These are phyloP conservation scores for Allodekkera sacchari DNA, from an alignment of 805 yeast species.

Conservation along the genomic window DNA sequence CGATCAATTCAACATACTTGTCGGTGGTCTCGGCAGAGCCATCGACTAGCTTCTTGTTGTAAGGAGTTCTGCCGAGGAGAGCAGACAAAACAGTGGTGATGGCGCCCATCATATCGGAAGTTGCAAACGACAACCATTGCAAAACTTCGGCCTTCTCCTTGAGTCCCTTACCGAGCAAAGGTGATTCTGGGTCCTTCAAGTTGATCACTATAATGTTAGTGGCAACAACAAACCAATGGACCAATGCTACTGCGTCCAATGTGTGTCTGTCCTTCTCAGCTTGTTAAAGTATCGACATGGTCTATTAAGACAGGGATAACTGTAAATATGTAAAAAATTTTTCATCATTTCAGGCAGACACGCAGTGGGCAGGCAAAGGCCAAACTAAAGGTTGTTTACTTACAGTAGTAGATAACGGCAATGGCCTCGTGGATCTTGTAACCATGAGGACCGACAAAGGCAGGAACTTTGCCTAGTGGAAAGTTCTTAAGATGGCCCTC, in stretches of 20 bases:
- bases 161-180: slow-evolving; percentile 52
- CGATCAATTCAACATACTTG: slow-evolving; percentile 35
- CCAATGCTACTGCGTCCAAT: not conserved
- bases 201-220: slow-evolving; percentile 33
- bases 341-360: slow-evolving; percentile 46
- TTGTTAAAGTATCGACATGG: slow-evolving; percentile 55
- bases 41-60: slow-evolving; percentile 58
- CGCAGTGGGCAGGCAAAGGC: slow-evolving; percentile 1
- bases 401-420: slow-evolving; percentile 51
- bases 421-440: slow-evolving; percentile 62
- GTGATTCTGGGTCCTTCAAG: slow-evolving; percentile 33
- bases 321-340: slow-evolving; percentile 43
- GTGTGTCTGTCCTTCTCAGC: slow-evolving; percentile 34
- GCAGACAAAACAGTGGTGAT: slow-evolving; percentile 48
- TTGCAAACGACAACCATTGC: slow-evolving; percentile 72
- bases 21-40: slow-evolving; percentile 28
- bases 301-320: slow-evolving; percentile 84
- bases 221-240: not conserved
- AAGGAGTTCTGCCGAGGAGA: slow-evolving; percentile 56
- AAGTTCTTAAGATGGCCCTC: slow-evolving; percentile 39
- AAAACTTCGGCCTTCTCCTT: slow-evolving; percentile 58
- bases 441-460: slow-evolving; percentile 64
- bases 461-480: slow-evolving; percentile 62
- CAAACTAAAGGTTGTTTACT: slow-evolving; percentile 11
- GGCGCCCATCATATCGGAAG: slow-evolving; percentile 51